These are phyloP conservation scores for Leccinum arenicola DNA, from an alignment of 768 basidiomycete species.

Conservation along the genomic window DNA sequence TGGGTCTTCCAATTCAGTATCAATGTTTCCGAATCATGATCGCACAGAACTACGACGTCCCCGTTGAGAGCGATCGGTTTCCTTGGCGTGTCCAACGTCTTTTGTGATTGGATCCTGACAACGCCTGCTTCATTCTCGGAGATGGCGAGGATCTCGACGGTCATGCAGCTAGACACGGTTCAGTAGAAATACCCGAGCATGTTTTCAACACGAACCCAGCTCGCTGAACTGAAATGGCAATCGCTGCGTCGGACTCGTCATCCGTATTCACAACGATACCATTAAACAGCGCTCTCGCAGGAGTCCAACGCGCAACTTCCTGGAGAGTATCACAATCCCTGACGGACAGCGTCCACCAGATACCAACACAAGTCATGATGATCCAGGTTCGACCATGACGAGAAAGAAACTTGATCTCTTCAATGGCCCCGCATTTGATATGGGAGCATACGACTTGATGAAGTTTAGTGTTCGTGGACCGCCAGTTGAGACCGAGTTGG, in stretches of 20 bases:
- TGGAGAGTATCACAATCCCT: constrained; percentile 43
- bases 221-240: constrained; percentile 51
- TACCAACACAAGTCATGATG: constrained; percentile 52
- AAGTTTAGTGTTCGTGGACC: constrained; percentile 20
- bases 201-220: constrained; percentile 40
- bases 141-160: constrained; percentile 31
- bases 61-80: constrained; percentile 50
- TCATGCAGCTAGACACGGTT: constrained; percentile 18
- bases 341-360: constrained; percentile 58
- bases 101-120: constrained; percentile 30
- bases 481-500: constrained; percentile 51
- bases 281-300: constrained; percentile 49
- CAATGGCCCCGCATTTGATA: constrained; percentile 43
- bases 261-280: constrained; percentile 51
- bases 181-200: constrained; percentile 5
- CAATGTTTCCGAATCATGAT: constrained; percentile 48
- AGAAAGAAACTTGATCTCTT: constrained; percentile 53
- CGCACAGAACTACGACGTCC: constrained; percentile 51
- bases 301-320: constrained; percentile 49
- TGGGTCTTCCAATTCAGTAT: constrained; percentile 54
- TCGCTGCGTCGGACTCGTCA: constrained; percentile 39
- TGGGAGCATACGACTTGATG: constrained; percentile 16
- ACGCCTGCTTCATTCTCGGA: constrained; percentile 1
- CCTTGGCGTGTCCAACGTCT: constrained; percentile 38
- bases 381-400: constrained; percentile 43